phyloP scores from a whole-genome alignment of 805 yeast genomes.

The Teunomyces gatunensis region DNA sequence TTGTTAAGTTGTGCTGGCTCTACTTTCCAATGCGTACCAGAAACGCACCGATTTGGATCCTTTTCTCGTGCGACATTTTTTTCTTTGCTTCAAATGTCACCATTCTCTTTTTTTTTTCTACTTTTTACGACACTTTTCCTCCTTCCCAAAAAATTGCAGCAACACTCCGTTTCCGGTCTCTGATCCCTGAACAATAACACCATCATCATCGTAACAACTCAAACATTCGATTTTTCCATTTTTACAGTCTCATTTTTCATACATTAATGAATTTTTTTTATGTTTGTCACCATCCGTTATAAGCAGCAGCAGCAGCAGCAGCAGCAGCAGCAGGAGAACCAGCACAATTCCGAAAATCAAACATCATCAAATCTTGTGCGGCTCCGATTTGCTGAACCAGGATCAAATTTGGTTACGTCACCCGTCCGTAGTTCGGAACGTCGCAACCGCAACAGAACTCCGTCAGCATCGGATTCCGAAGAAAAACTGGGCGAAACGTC shows the following conservation, averaged over 20 bases:
- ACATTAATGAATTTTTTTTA: not conserved
- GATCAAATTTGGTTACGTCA: not conserved
- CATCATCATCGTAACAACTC: not conserved
- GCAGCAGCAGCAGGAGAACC: no score
- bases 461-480: constrained; percentile 1
- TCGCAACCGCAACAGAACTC: not conserved
- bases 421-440: constrained; percentile 5
- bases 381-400: constrained; percentile 3
- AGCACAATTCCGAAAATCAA: not conserved
- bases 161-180: not conserved
- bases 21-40: no score
- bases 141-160: not conserved
- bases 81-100: no score
- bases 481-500: not conserved
- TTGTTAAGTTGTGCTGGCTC: no score
- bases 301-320: not conserved
- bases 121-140: constrained; percentile 1
- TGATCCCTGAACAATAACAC: no score
- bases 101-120: no score
- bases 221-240: not conserved
- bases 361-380: constrained; percentile 7
- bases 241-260: not conserved
- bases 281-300: constrained; percentile 3
- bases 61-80: no score
- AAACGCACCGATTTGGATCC: no score